These are phyloP conservation scores for Leishmania turanica DNA, from an alignment of 208 protist species.

Conservation along the genomic window DNA sequence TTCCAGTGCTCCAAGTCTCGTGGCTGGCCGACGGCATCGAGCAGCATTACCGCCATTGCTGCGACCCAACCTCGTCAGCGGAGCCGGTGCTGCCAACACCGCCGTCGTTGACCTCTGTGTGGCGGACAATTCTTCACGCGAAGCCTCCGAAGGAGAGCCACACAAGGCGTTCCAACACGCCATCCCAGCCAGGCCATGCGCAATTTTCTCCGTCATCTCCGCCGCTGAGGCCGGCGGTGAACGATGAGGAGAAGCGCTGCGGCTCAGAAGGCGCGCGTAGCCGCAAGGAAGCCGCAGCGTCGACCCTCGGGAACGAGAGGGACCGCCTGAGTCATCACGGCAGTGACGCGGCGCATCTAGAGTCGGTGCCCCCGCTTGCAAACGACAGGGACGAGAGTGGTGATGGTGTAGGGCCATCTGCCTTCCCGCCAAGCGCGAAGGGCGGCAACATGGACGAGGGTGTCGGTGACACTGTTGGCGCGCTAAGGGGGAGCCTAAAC, in stretches of 20 bases:
- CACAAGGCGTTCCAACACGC: neutral
- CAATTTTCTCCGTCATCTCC: neutral
- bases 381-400: neutral
- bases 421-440: neutral
- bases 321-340: neutral
- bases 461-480: neutral
- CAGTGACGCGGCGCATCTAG: too few relatives aligned
- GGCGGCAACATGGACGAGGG: neutral
- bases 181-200: too few relatives aligned
- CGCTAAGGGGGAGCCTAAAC: neutral
- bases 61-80: neutral
- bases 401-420: neutral
- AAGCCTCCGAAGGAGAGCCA: neutral
- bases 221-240: neutral
- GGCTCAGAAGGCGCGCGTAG: neutral
- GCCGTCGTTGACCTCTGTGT: conserved; percentile 2
- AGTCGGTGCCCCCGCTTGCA: neutral
- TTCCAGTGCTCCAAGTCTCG: conserved; percentile 40
- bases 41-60: conserved; percentile 16
- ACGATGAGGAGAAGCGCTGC: neutral
- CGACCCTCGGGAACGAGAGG: too few relatives aligned
- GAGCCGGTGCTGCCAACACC: neutral
- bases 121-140: neutral
- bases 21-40: conserved; percentile 45
- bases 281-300: neutral